Evolutionary conservation across 2,329 filamentous ascomycete genomes (phyloP).

Genomic region (Cryphonectria parasitica): DNA sequence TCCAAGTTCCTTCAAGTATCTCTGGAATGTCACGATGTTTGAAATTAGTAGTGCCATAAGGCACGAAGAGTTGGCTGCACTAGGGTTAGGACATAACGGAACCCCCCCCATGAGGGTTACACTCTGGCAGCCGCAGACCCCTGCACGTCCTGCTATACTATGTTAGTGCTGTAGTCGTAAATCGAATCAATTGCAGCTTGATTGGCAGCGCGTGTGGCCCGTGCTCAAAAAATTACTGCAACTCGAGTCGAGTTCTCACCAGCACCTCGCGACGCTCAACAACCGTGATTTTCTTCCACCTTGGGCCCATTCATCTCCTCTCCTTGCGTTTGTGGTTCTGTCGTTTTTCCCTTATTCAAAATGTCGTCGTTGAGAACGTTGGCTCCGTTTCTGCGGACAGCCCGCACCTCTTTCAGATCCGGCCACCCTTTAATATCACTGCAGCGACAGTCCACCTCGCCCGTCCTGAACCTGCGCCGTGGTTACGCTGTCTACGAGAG

Average conservation of each 20-base stretch:
- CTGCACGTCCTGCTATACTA: background rate
- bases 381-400: conserved; percentile 80
- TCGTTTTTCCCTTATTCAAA: conserved; percentile 45
- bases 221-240: conserved; percentile 29
- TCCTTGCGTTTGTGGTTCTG: conserved; percentile 34
- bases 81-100: background rate
- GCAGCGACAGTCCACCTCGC: conserved; percentile 69
- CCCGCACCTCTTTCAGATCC: conserved; percentile 72
- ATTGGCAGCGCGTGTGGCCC: conserved; percentile 27
- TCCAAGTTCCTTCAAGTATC: no score
- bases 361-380: conserved; percentile 85
- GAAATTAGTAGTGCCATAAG: no score
- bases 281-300: conserved; percentile 20
- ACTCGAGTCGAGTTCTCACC: conserved; percentile 12
- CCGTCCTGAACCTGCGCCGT: conserved; percentile 67
- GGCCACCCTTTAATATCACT: conserved; percentile 75
- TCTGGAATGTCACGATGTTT: no score
- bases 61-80: background rate
- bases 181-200: conserved; percentile 26
- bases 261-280: conserved; percentile 17
- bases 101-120: background rate
- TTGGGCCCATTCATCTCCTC: conserved; percentile 21
- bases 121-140: background rate
- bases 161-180: background rate
- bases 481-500: conserved; percentile 78